phyloP scores from a whole-genome alignment of 2,329 filamentous ascomycete species.

The Rhynchosporium graminicola region DNA sequence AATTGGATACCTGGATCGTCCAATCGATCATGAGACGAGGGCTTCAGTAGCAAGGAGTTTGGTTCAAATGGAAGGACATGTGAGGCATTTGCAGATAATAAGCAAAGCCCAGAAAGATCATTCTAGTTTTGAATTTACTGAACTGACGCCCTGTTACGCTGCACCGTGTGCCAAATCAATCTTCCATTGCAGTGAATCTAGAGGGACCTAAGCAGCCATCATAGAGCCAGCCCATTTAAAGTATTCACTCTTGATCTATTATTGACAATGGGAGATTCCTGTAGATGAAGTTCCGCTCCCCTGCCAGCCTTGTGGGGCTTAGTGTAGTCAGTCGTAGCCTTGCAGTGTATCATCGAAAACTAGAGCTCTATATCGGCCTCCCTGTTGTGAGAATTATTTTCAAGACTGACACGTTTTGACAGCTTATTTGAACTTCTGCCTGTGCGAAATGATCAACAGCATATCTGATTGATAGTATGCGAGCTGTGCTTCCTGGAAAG shows the following conservation, averaged over 20 bases:
- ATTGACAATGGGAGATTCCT: too few relatives aligned
- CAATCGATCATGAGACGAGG: constrained; percentile 17
- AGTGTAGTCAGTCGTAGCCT: constrained; percentile 8
- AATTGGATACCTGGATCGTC: constrained; percentile 29
- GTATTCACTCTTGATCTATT: neutral
- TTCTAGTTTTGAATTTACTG: neutral
- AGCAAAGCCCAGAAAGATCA: constrained; percentile 13
- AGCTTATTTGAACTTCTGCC: neutral
- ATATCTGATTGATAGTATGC: constrained; percentile 56
- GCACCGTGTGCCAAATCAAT: too few relatives aligned
- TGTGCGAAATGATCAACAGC: constrained; percentile 23
- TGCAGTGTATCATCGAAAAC: constrained; percentile 5
- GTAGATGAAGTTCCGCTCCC: neutral
- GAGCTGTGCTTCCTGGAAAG: constrained; percentile 76
- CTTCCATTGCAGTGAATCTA: too few relatives aligned
- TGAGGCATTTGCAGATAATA: constrained; percentile 18
- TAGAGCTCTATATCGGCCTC: neutral
- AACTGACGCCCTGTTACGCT: neutral
- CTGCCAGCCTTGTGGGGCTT: constrained; percentile 12
- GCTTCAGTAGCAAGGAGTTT: constrained; percentile 20
- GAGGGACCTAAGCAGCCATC: too few relatives aligned
- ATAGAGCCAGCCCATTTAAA: neutral
- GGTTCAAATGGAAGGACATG: constrained; percentile 24
- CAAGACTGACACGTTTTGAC: neutral
- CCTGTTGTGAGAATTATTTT: too few relatives aligned